Evolutionary conservation across 108 stramenopile species (phyloP).

Genomic region (Conticribra weissflogii): DNA sequence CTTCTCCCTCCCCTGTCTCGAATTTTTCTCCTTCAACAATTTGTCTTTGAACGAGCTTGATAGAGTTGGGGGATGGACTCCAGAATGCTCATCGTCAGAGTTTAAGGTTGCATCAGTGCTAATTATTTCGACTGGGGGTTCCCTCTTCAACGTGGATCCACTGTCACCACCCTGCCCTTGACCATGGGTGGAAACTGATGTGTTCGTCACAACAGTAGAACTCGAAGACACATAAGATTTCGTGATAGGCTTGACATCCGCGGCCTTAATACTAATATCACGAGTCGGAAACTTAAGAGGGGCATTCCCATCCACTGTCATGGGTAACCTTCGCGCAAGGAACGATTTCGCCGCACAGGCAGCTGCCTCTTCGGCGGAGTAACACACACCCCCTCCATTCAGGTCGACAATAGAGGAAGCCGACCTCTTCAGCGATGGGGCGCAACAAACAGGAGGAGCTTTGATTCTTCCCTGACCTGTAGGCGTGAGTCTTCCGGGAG

Average conservation of each 20-base stretch:
- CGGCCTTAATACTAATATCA: not conserved
- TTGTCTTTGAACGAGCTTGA: slow-evolving; percentile 53
- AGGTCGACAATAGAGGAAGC: slow-evolving; percentile 20
- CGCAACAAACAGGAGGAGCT: slow-evolving; percentile 33
- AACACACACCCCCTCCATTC: slow-evolving; percentile 6
- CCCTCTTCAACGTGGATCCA: not conserved
- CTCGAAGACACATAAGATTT: slow-evolving; percentile 28
- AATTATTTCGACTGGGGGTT: slow-evolving; percentile 30
- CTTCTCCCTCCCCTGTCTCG: slow-evolving; percentile 70
- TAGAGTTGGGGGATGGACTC: not conserved
- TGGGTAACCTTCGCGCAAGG: too few species aligned
- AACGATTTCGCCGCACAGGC: not conserved
- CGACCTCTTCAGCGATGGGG: slow-evolving; percentile 13
- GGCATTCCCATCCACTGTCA: slow-evolving; percentile 12
- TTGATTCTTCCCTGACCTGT: slow-evolving; percentile 37
- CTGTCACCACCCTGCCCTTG: not conserved
- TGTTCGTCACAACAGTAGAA: slow-evolving; percentile 25
- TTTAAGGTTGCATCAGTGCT: slow-evolving; percentile 10
- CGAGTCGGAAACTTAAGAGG: slow-evolving; percentile 1
- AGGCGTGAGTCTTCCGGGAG: slow-evolving; percentile 26
- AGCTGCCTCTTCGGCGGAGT: slow-evolving; percentile 10
- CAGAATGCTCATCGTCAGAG: slow-evolving; percentile 23
- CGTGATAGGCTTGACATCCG: not conserved
- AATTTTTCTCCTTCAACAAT: slow-evolving; percentile 53
- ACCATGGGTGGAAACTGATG: slow-evolving; percentile 10